Evolutionary conservation across 2,329 filamentous ascomycete genomes (phyloP).

Genomic region (Alternaria burnsii): DNA sequence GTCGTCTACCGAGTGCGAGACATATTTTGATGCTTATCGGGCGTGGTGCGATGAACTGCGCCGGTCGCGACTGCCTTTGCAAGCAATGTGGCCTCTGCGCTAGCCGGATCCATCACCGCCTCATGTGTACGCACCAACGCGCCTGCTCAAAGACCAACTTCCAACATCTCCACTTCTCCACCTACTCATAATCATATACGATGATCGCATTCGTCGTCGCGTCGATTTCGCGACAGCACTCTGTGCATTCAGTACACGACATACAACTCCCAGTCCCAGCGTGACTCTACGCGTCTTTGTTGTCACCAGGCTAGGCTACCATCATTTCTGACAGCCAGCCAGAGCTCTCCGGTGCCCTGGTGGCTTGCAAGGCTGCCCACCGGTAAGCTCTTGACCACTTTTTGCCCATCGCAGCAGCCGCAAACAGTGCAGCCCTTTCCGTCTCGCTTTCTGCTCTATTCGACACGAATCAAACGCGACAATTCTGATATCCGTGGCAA

Average conservation of each 20-base stretch:
- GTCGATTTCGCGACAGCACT: background rate
- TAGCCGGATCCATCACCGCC: slow-evolving; percentile 34
- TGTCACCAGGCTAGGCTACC: slow-evolving; percentile 28
- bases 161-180: background rate
- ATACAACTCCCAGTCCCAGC: background rate
- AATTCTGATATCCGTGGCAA: slow-evolving; percentile 9
- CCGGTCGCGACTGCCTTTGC: slow-evolving; percentile 25
- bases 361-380: slow-evolving; percentile 29
- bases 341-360: slow-evolving; percentile 10
- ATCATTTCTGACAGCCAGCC: slow-evolving; percentile 28
- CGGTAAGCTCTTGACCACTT: slow-evolving; percentile 9
- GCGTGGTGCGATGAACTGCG: slow-evolving; percentile 8
- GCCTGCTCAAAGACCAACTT: slow-evolving; percentile 19
- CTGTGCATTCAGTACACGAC: background rate
- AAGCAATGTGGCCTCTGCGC: slow-evolving; percentile 30
- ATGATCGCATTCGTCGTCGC: slow-evolving; percentile 6
- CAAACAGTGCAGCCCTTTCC: slow-evolving; percentile 16
- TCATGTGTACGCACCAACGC: slow-evolving; percentile 21
- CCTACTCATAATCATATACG: background rate
- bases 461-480: slow-evolving; percentile 7
- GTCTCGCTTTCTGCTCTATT: slow-evolving; percentile 1
- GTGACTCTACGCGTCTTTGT: slow-evolving; percentile 6
- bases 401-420: slow-evolving; percentile 7
- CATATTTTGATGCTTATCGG: background rate
- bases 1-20: background rate